Percentiles rank a stretch among this genome's conserved stretches.
Conservation (phyloP, 768 basidiomycete genomes). For the Boletus tylopilopsis region DNA sequence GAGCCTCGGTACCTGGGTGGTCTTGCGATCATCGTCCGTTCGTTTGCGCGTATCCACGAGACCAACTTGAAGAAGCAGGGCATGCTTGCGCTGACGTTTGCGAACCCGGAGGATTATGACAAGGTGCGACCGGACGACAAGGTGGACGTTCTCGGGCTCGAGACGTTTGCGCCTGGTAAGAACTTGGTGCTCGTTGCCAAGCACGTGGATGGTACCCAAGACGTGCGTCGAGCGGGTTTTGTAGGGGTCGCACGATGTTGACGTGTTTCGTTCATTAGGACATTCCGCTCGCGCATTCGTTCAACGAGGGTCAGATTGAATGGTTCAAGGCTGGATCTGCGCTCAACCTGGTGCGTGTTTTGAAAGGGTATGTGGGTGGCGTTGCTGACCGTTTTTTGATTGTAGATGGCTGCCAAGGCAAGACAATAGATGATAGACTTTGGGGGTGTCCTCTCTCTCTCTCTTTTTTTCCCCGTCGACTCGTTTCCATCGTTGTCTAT, state of each 20-base stretch:
- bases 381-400: too few relatives aligned
- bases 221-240: slow-evolving; percentile 36
- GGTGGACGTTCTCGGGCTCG: slow-evolving; percentile 85
- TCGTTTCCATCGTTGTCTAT: too few relatives aligned
- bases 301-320: slow-evolving; percentile 95
- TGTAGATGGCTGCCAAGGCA: slow-evolving; percentile 66
- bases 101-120: slow-evolving; percentile 90
- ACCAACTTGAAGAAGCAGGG: slow-evolving; percentile 99
- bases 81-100: slow-evolving; percentile 95
- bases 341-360: slow-evolving; percentile 70
- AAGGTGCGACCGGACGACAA: slow-evolving; percentile 84
- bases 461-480: too few relatives aligned
- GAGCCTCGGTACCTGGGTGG: slow-evolving; percentile 96
- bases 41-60: slow-evolving; percentile 97
- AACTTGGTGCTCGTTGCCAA: slow-evolving; percentile 79
- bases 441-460: slow-evolving; percentile 1
- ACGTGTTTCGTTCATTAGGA: slow-evolving; percentile 38
- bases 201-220: slow-evolving; percentile 76
- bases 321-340: slow-evolving; percentile 99
- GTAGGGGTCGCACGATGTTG: slow-evolving; percentile 7
- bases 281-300: slow-evolving; percentile 82
- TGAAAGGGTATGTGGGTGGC: too few relatives aligned
- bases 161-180: slow-evolving; percentile 88
- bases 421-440: slow-evolving; percentile 35
- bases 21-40: slow-evolving; percentile 91